Base-by-base conservation (phyloP, 345 rosid species). In the Boechera stricta region DNA sequence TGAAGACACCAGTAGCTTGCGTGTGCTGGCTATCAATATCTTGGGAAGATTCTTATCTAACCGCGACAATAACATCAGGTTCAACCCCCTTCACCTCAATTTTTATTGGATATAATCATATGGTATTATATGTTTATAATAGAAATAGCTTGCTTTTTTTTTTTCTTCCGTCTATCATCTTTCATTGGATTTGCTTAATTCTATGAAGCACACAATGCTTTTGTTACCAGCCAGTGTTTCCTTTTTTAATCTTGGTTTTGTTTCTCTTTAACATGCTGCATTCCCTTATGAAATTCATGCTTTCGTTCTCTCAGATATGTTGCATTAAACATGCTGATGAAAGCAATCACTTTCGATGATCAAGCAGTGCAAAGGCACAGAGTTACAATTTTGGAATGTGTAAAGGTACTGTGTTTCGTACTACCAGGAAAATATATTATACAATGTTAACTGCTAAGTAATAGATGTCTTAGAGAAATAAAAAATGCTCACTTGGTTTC, bases 61-160 rank as follows among this genome's bases (percentile, higher is more conserved):
- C 79, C 97, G 96, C 56, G 99, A 93, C 91, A 95, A 95, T 81
- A 96, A 96, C 86, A 96, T 91, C 86, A 93, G 99, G 99, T 92
- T 76, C 52, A 60, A 32, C n/a, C 63, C 28, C 38, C 42, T 41
- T 41, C 54, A 67, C 64, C 31, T 52, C 72, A 59, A 16, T 51
- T 32, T 52, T 59, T 21, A 48, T 57, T 11, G 49, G 56, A 31
- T 76, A 64, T 51, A 16, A 52, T 64, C 10, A 31, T 26, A 48
- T 9, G 21, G 26, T 53, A 35, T 45, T 47, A 13, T 54, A 45
- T 64, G 28, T 24, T 64, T 55, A 16, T 11, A 45, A 15, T 24
- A 52, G 52, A 70, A 53, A 15, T 61, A 51, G 69, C 55, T 29
- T 75, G 16, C 31, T 75, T 28, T 10, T 36, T 18, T 18, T 33